phyloP scores from a whole-genome alignment of 2,329 filamentous ascomycete species.

The Phaeosphaeria sp. region DNA sequence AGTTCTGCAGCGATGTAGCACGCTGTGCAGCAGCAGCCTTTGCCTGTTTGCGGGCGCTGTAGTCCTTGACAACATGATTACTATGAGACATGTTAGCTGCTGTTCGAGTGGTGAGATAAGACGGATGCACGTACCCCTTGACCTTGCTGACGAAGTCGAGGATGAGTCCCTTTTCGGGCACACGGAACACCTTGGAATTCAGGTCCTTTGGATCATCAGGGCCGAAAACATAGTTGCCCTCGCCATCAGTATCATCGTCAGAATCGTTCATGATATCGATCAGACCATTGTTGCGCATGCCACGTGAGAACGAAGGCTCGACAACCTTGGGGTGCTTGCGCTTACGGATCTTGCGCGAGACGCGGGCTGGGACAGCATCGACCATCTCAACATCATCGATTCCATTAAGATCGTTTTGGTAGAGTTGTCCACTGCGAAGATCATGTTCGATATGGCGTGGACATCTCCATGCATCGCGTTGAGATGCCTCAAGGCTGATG shows the following conservation, averaged over 20 bases:
- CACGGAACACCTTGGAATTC: slow-evolving; percentile 51
- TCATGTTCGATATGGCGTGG: slow-evolving; percentile 85
- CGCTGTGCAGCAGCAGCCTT: slow-evolving; percentile 24
- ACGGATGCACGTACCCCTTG: slow-evolving; percentile 49
- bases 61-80: slow-evolving; percentile 29
- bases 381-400: slow-evolving; percentile 36
- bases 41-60: slow-evolving; percentile 16
- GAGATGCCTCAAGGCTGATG: slow-evolving; percentile 54
- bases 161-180: slow-evolving; percentile 56
- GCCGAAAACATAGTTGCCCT: slow-evolving; percentile 52
- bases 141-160: slow-evolving; percentile 69
- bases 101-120: slow-evolving; percentile 6
- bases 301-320: slow-evolving; percentile 63
- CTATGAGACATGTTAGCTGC: slow-evolving; percentile 26
- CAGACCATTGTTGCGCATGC: slow-evolving; percentile 61
- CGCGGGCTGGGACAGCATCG: slow-evolving; percentile 34
- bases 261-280: slow-evolving; percentile 55
- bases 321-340: slow-evolving; percentile 58
- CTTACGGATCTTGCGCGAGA: slow-evolving; percentile 55
- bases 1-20: slow-evolving; percentile 35
- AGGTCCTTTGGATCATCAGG: slow-evolving; percentile 48
- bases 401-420: slow-evolving; percentile 43
- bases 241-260: slow-evolving; percentile 51
- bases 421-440: slow-evolving; percentile 53
- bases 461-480: slow-evolving; percentile 81